These are phyloP conservation scores for Colletotrichum tropicicola DNA, from an alignment of 2,329 filamentous ascomycete genomes.

Conservation along the genomic window DNA sequence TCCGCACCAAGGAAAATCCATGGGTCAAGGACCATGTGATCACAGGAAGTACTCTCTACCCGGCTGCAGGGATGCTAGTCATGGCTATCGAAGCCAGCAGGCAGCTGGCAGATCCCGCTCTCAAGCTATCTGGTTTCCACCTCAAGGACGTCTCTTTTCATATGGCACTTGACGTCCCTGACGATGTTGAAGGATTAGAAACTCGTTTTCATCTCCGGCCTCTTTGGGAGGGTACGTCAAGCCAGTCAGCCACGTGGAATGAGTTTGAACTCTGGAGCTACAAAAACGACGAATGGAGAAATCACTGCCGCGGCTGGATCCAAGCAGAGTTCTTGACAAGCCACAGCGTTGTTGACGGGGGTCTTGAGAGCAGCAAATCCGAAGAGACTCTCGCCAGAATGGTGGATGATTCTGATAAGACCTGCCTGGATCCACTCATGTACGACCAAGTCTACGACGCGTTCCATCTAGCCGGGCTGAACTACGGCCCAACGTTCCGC, in stretches of 20 bases:
- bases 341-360: neutral
- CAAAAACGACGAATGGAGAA: constrained; percentile 12
- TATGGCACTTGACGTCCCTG: neutral
- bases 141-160: constrained; percentile 11
- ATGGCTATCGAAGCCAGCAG: constrained; percentile 40
- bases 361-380: neutral
- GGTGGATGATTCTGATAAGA: neutral
- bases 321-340: neutral
- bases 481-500: constrained; percentile 21
- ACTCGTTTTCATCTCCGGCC: constrained; percentile 5
- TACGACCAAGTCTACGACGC: neutral
- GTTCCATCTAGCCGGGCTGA: constrained; percentile 1
- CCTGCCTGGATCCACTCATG: neutral
- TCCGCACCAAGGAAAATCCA: constrained; percentile 36
- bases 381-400: neutral
- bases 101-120: constrained; percentile 30
- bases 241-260: neutral
- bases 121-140: constrained; percentile 20
- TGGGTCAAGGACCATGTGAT: constrained; percentile 45
- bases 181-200: neutral
- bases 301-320: neutral
- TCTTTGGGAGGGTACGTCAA: neutral
- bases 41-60: constrained; percentile 38
- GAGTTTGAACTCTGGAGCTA: constrained; percentile 20
- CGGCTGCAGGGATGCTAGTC: constrained; percentile 38